Base-by-base conservation (phyloP, 1,284 basidiomycete species). In the Leccinum ponderosum region DNA sequence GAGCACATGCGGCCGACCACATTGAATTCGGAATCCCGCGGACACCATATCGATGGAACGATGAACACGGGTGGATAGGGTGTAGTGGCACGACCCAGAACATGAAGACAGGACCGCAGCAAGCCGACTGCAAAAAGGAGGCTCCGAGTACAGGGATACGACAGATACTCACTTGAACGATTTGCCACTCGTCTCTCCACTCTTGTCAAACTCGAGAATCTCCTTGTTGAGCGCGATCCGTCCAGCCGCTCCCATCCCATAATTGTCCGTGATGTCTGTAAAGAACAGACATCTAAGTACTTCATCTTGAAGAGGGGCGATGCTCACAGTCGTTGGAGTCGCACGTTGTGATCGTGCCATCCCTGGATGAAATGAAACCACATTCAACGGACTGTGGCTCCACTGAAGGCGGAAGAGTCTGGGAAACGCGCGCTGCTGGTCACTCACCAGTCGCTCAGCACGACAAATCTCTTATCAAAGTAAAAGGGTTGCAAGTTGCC, bases 321-420 rank as follows among this genome's bases (percentile, higher is more conserved):
- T 14, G 33, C 88, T 66, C 72, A 92, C 91, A 94, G 72, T 97
- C 95, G 76, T 97, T 97, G 20, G 91, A 94, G 76, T 97, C 94
- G 68, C 84, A 85, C 54, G 86, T 93, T 6, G 94, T 96, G 76
- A 96, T 96, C 22, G 93, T 97, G 69, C 94, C 94, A 78, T 95
- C 94, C 94, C 89, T 52, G n/a, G 73, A n/a, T 47, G 44, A 47
- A 47, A 47, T 47, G 11, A 47, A 20, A 47, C 17, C 44, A 20
- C 20, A 17, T 11, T 44, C 11, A 44, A 44, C 11, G 42, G 42
- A 12, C 17, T 44, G 42, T 44, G 42, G 17, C 17, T 12, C 9
- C 42, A 11, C 11, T 17, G 42, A 20, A 44, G 42, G 42, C 42
- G 42, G 17, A 20, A 20, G 39, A 42, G 14, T 42, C 9, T 17